Conservation (phyloP, 768 basidiomycete species). For the Paxillus rubicundulus region DNA sequence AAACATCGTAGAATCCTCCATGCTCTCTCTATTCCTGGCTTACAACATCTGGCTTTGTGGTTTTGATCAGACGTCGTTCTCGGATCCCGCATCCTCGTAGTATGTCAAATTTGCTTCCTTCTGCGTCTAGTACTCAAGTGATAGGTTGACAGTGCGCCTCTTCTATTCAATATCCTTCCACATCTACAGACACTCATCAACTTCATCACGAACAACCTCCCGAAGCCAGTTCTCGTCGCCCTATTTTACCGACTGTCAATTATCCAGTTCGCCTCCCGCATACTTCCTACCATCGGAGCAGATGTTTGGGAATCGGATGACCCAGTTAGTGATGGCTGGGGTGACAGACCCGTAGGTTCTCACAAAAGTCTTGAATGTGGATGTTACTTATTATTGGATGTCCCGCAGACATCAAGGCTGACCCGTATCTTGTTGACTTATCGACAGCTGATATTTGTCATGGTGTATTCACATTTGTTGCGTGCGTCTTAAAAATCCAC, state of each 20-base stretch:
- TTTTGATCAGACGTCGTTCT: conserved; percentile 70
- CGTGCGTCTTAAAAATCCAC: conserved; percentile 45
- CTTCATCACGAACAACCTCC: conserved; percentile 81
- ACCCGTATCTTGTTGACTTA: conserved; percentile 77
- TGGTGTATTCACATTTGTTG: conserved; percentile 83
- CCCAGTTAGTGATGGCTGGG: conserved; percentile 59
- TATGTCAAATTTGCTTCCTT: conserved; percentile 36
- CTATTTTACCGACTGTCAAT: conserved; percentile 79
- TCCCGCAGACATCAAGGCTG: conserved; percentile 65
- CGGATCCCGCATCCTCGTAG: conserved; percentile 76
- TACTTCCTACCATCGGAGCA: conserved; percentile 80
- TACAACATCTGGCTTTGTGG: conserved; percentile 91
- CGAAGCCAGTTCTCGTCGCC: conserved; percentile 79
- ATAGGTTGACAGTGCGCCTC: conserved; percentile 53
- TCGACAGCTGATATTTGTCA: conserved; percentile 79
- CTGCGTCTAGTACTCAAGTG: conserved; percentile 7
- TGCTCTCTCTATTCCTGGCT: conserved; percentile 83
- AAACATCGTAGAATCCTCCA: conserved; percentile 89
- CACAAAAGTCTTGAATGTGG: not conserved
- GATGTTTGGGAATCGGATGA: conserved; percentile 75
- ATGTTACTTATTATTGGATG: conserved; percentile 10
- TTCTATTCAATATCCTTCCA: conserved; percentile 75
- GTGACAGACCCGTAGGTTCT: conserved; percentile 62
- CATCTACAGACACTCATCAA: conserved; percentile 77
- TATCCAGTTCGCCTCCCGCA: conserved; percentile 76